Evolutionary conservation across 2,329 filamentous ascomycete genomes (phyloP).

Genomic region (Stachybotrys elegans): DNA sequence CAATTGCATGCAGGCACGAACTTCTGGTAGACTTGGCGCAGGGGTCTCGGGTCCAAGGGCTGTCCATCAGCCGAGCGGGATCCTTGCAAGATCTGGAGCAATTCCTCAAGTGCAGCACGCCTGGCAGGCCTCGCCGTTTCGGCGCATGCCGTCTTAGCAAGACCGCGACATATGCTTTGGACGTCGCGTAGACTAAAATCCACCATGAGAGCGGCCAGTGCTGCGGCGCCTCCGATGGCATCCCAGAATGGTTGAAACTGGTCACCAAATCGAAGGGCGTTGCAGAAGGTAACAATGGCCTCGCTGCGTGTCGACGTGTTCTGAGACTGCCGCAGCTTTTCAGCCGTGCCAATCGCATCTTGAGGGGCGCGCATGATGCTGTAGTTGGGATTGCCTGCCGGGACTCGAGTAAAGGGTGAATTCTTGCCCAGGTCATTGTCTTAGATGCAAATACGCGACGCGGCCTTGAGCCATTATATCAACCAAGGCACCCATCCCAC

Average conservation of each 20-base stretch:
- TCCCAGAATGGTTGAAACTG: slow-evolving; percentile 16
- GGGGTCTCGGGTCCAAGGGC: slow-evolving; percentile 12
- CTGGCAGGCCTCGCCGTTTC: slow-evolving; percentile 13
- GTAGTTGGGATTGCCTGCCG: no score
- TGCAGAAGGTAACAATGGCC: slow-evolving; percentile 14
- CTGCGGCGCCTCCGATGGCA: slow-evolving; percentile 14
- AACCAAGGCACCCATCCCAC: no score
- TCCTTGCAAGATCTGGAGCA: slow-evolving; percentile 12
- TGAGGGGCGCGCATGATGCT: neutral
- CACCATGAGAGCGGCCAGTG: slow-evolving; percentile 15
- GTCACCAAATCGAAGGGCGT: slow-evolving; percentile 14
- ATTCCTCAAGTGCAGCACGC: slow-evolving; percentile 13
- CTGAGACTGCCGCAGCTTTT: slow-evolving; percentile 10
- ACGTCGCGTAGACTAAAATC: slow-evolving; percentile 19
- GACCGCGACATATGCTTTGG: slow-evolving; percentile 9
- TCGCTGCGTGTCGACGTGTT: slow-evolving; percentile 11
- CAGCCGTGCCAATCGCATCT: slow-evolving; percentile 4
- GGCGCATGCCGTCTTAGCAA: slow-evolving; percentile 16
- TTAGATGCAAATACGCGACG: no score
- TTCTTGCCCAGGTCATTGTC: no score
- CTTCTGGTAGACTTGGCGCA: slow-evolving; percentile 15
- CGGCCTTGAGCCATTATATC: no score
- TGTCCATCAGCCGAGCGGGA: neutral
- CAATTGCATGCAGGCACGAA: slow-evolving; percentile 17
- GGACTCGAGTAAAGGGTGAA: no score